Evolutionary conservation across 2,329 filamentous ascomycete species (phyloP), one percentile per base, ranked within the genome.

Genomic region (Zymoseptoria pseudotritici): DNA sequence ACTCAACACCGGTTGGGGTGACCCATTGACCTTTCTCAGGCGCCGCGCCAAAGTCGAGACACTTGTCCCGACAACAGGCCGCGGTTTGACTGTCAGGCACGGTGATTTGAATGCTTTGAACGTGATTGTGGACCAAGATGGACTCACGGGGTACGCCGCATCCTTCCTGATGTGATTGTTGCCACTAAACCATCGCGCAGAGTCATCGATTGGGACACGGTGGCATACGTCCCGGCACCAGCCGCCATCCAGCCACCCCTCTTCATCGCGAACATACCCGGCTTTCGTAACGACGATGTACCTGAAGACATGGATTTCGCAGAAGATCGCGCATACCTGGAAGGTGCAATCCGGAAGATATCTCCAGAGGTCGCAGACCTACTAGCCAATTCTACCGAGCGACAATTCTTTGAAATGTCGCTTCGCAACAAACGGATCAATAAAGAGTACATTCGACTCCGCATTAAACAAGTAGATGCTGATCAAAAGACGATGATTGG

Each of bases 201-300:
- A 36, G 29, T 36, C 7, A 36, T 59, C 19, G 51, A 59, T 50
- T 57, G 57, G 59, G 59, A 61, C 56, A 58, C 51, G 19, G 58
- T 54, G 10, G 51, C 29, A n/a, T 26, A 57, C 13, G 57, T 59
- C 2, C 57, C 60, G 20, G 54, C 58, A 29, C 49, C 54, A 49
- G 54, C 54, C 17, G 57, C 58, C 5, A 51, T 61, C 17, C 57
- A 61, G 19, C 53, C 56, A 53, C 60, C 60, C 9, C 54, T 55
- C 20, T 61, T 61, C 50, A 59, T 61, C 46, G 56, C 60, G 22
- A 51, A 56, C 29, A 26, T 61, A 4, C 60, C 57, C 10, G 60
- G 60, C 21, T 61, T 51, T 57, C 50, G 29, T 53, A 56, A 56
- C 31, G 57, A 61, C 21, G 53, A 51, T 50, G 52, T 55, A 11